These are phyloP conservation scores for Cinnamomum micranthum DNA, from an alignment of 164 flowering plant genomes.

Conservation along the genomic window DNA sequence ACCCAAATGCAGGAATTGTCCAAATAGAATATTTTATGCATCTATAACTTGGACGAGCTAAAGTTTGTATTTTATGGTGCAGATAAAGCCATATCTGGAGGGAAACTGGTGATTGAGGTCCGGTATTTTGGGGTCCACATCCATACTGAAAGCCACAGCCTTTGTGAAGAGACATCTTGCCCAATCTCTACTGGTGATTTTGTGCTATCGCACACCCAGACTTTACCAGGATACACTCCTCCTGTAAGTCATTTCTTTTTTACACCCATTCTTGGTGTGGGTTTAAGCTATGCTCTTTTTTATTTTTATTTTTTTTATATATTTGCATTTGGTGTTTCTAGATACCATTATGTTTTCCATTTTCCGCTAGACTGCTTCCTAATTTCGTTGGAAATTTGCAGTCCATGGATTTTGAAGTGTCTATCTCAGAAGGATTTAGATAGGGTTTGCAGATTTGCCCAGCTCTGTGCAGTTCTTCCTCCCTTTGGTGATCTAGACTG, in stretches of 20 bases:
- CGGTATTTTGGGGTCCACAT: constrained; percentile 49
- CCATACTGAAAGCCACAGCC: constrained; percentile 56
- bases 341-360: neutral
- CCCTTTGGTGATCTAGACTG: neutral
- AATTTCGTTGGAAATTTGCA: too few species aligned
- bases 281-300: neutral
- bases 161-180: constrained; percentile 73
- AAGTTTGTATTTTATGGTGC: neutral
- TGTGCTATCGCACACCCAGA: constrained; percentile 62
- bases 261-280: neutral
- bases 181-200: constrained; percentile 70
- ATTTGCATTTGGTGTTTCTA: neutral
- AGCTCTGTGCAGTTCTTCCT: neutral
- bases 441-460: neutral
- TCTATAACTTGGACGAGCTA: neutral
- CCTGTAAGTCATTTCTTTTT: constrained; percentile 46
- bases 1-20: neutral
- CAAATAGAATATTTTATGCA: neutral
- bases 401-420: too few species aligned
- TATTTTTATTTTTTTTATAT: too few species aligned
- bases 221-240: constrained; percentile 65
- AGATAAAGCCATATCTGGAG: neutral
- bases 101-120: constrained; percentile 1
- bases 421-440: too few species aligned
- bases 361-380: too few species aligned